Base-by-base conservation (phyloP, 192 early-diverging fungal species). In the Rhizophagus sp. region DNA sequence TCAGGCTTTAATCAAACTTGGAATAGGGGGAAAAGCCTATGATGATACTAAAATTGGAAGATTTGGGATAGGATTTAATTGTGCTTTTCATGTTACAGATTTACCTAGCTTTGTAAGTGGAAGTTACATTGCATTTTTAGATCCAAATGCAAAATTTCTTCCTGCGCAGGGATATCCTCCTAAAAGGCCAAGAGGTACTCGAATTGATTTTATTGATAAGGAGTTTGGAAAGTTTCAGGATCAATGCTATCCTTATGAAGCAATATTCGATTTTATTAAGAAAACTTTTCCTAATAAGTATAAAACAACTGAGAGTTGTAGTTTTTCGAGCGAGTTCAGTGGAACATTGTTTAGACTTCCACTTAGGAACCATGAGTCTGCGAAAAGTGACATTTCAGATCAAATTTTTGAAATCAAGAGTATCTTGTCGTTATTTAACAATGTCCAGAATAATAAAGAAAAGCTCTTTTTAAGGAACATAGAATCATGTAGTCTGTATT, bases 61-160 rank as follows among this genome's bases (percentile, higher is more conserved):
- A 49, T 81, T 70, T 12, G 44, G 41, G 6, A 24, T 76, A 8
- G 70, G 76, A 24, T 81, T 73, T 52, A 70, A 71, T 79, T 75
- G 67, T 64, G 50, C 62, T 12, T 80, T 64, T 34, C 47, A 72
- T 63, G 25, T 80, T 19, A 77, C 81, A 7, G 81, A 82, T 27
- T 12, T 82, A 13, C 79, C 79, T 10, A 71, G 65, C 12, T 13
- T 82, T 15, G 71, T 82, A 24, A 82, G 81, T 19, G 81, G 70
- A 5, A 36, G 13, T 27, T n/a, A 57, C 7, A 49, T 79, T 47
- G 78, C 15, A 10, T 80, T 82, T 47, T 73, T 82, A 33, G 81
- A 82, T 71, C 81, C 81, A 15, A 80, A 80, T 12, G 52, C 36
- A 63, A 44, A 15, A 34, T 73, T 63, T 64, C 81, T 82, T 12